Conservation (phyloP, 2,329 filamentous ascomycete species). For the Fonsecaea multimorphosa region DNA sequence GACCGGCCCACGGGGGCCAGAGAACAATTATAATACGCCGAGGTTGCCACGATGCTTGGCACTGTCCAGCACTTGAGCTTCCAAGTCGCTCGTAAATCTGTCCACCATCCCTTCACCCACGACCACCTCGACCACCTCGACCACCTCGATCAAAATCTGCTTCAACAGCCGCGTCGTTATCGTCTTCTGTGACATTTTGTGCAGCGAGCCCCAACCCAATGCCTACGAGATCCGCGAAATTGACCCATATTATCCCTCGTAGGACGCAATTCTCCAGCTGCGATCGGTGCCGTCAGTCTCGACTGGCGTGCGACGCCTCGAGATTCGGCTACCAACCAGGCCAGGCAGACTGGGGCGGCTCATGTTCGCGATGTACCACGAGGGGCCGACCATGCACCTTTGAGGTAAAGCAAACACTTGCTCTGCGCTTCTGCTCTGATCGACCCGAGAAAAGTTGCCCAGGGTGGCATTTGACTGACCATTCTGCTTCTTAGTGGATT, state of each 20-base stretch:
- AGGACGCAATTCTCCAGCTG: conserved; percentile 21
- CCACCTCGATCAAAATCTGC: too few relatives aligned
- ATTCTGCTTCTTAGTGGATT: conserved; percentile 17
- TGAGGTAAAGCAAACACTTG: conserved; percentile 18
- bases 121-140: too few relatives aligned
- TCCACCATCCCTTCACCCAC: too few relatives aligned
- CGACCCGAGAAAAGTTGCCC: neutral
- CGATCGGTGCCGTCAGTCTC: conserved; percentile 15
- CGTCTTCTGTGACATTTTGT: conserved; percentile 44
- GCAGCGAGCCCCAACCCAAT: conserved; percentile 45
- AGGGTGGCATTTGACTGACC: neutral
- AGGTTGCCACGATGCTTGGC: too few relatives aligned
- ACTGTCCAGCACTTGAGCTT: too few relatives aligned
- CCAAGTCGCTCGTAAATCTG: too few relatives aligned
- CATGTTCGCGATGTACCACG: conserved; percentile 37
- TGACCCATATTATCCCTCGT: conserved; percentile 31
- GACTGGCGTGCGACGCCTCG: conserved; percentile 24
- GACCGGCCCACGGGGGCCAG: neutral
- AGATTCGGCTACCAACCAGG: conserved; percentile 30
- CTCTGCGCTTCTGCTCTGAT: neutral
- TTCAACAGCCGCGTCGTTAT: conserved; percentile 15
- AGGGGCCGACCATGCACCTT: conserved; percentile 32
- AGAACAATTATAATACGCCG: too few relatives aligned
- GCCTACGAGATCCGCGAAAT: conserved; percentile 44
- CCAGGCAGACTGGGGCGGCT: conserved; percentile 32